phyloP scores from a whole-genome alignment of 1,284 basidiomycete species.

The Ceratobasidium sp. region DNA sequence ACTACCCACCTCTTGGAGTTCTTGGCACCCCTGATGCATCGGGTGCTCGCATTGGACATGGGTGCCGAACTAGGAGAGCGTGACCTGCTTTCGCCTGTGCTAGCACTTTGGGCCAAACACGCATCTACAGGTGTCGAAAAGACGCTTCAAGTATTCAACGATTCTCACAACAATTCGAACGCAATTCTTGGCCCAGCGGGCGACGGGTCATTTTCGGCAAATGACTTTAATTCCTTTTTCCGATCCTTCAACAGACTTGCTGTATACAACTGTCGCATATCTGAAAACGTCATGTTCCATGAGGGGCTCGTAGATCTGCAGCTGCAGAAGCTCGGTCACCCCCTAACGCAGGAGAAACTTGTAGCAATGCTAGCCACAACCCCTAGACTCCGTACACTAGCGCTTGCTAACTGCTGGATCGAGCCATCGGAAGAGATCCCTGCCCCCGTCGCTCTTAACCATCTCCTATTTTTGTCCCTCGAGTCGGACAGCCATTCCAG shows the following conservation, averaged over 20 bases:
- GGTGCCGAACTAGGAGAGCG: too few relatives aligned
- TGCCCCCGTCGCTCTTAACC: neutral
- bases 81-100: neutral
- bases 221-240: neutral
- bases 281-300: neutral
- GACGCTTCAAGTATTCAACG: neutral
- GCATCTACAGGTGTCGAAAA: neutral
- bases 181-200: neutral
- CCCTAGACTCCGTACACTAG: neutral
- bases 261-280: neutral
- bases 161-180: neutral
- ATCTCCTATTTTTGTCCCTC: slow-evolving; percentile 1
- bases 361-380: neutral
- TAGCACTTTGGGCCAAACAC: neutral
- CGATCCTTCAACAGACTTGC: neutral
- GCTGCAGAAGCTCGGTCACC: neutral
- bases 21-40: neutral
- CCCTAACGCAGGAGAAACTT: neutral
- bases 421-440: neutral
- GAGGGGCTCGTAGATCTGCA: neutral
- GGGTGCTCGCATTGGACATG: neutral
- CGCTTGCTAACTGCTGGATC: neutral
- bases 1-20: neutral
- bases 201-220: neutral
- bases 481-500: neutral